A percentile compares a stretch with the other conserved stretches of the same genome.
Evolutionary conservation across 441 rosid species (phyloP).

Genomic region (Breynia disticha): DNA sequence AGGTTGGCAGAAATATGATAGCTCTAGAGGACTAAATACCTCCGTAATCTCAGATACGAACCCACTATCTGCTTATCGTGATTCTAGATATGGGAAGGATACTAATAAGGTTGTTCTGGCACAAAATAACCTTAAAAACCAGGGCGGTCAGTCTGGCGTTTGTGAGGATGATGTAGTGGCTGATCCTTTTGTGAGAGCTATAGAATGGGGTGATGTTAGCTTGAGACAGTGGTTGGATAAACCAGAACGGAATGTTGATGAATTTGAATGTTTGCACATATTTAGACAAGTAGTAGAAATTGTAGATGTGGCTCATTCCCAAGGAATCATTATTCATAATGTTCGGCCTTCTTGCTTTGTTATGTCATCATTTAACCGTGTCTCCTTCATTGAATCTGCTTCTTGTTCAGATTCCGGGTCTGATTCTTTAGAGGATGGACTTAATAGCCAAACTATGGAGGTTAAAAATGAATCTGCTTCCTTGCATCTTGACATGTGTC

Average conservation of each 20-base stretch:
- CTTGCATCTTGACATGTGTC: constrained; percentile 34
- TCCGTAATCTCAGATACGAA: constrained; percentile 52
- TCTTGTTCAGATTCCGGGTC: constrained; percentile 96
- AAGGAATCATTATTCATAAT: constrained; percentile 71
- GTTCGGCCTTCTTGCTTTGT: constrained; percentile 83
- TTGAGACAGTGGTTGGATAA: constrained; percentile 88
- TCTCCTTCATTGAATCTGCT: constrained; percentile 90
- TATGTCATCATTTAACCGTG: constrained; percentile 73
- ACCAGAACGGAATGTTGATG: constrained; percentile 56
- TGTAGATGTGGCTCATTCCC: constrained; percentile 75
- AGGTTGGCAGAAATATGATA: constrained; percentile 47
- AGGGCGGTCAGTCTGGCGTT: constrained; percentile 37
- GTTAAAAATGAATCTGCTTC: constrained; percentile 28
- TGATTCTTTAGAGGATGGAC: constrained; percentile 68
- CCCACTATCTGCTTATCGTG: constrained; percentile 21
- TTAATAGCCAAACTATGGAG: constrained; percentile 36
- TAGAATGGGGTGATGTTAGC: constrained; percentile 68
- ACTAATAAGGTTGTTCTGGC: constrained; percentile 34
- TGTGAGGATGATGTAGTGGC: constrained; percentile 42
- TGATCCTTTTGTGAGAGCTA: constrained; percentile 41
- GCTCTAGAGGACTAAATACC: constrained; percentile 49
- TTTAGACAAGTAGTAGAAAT: constrained; percentile 78
- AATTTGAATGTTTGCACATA: constrained; percentile 73
- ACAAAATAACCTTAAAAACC: constrained; percentile 42
- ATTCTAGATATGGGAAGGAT: constrained; percentile 34